These are phyloP conservation scores for Aethionema arabicum DNA, from an alignment of 345 rosid genomes.

Conservation along the genomic window DNA sequence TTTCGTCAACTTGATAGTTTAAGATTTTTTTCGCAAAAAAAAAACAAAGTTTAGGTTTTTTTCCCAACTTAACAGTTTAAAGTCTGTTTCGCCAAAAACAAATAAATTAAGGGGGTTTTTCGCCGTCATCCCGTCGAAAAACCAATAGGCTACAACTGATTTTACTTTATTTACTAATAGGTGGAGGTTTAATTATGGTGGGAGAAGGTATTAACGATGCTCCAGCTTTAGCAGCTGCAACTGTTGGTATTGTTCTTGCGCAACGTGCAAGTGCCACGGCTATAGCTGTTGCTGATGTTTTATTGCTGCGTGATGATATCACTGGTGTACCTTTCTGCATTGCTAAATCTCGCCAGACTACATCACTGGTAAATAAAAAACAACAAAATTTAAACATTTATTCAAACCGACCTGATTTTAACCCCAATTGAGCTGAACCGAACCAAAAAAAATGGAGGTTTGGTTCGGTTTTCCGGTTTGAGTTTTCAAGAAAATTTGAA, in stretches of 20 bases:
- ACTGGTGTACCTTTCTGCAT: slow-evolving; percentile 86
- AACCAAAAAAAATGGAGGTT: too few species aligned
- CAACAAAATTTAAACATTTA: background rate
- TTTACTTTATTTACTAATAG: slow-evolving; percentile 40
- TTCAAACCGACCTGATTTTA: too few species aligned
- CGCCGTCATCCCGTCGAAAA: too few species aligned
- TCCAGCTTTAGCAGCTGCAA: slow-evolving; percentile 97
- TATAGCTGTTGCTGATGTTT: slow-evolving; percentile 86
- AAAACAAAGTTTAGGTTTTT: too few species aligned
- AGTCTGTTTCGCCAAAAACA: background rate
- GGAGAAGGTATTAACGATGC: slow-evolving; percentile 99
- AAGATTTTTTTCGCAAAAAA: too few species aligned
- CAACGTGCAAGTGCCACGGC: slow-evolving; percentile 99
- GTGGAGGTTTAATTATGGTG: slow-evolving; percentile 92
- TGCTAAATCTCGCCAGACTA: slow-evolving; percentile 84
- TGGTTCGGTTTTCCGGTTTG: too few species aligned
- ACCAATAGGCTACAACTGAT: too few species aligned
- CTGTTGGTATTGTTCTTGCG: slow-evolving; percentile 93
- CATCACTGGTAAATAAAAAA: slow-evolving; percentile 68
- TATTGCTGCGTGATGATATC: slow-evolving; percentile 70
- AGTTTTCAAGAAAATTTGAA: too few species aligned
- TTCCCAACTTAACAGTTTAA: too few species aligned
- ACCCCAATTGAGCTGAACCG: too few species aligned
- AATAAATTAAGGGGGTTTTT: too few species aligned
- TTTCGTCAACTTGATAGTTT: too few species aligned